Evolutionary conservation across 1,139 yeast genomes (phyloP), one percentile per base, ranked within the genome.

Genomic region (Yarrowia galli): DNA sequence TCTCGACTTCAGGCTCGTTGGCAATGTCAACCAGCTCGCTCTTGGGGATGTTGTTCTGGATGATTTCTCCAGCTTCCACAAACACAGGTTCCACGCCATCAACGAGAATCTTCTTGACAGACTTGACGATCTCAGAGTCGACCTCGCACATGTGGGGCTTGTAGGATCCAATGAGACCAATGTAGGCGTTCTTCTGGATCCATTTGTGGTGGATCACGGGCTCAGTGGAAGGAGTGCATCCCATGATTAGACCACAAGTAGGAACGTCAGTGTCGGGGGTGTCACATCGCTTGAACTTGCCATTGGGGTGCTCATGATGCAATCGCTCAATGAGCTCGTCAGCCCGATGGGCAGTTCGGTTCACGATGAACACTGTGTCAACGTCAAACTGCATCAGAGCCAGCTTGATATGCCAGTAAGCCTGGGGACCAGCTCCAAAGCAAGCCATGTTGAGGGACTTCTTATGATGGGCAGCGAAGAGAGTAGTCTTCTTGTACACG

Each of bases 131-230:
- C 0, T 75, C 79, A 35, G 81, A 79, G 69, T 87, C 90, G 67
- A 87, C 83, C 75, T 88, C 92, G 61, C 81, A 81, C 92, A 88
- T 87, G 70, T 84, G 83, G 3, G 91, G 90, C 74, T 87, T 87
- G 74, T 87, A 88, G 18, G 89, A 85, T 0, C 92, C 92, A 72
- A 88, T 87, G 51, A 88, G 78, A 3, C 88, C 84, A 61, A 88
- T 82, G 73, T 83, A 87, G 4, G 81, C 76, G 15, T 70, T 51
- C 13, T 54, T 35, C 15, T 45, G 43, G 48, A 65, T 20, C 58
- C 46, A 32, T 15, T 45, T 15, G n/a, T 49, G 32, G 36, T 28
- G 40, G 5, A 49, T 42, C 35, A 67, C 53, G 20, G 65, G 64
- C 4, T 9, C 8, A 5, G 68, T 56, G 23, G 46, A 16, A 2